A percentile compares a stretch with the other conserved stretches of the same genome.
Conservation (phyloP, 2,329 filamentous ascomycete genomes). For the Rutstroemia sp. region DNA sequence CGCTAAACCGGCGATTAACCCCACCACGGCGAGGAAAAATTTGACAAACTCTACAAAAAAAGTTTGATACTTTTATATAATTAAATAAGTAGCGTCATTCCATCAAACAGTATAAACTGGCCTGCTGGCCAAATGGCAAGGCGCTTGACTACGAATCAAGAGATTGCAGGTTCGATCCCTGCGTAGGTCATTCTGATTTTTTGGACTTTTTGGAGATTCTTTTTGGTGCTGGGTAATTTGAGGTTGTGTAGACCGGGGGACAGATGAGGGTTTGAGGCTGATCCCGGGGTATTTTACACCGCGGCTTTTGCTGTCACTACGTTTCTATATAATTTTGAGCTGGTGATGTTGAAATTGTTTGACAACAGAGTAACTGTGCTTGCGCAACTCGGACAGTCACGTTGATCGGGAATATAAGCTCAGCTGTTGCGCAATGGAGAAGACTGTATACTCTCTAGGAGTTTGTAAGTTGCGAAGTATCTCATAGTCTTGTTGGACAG, state of each 20-base stretch:
- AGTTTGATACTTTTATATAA: neutral
- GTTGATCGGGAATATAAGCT: too few species aligned
- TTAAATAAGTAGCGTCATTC: neutral
- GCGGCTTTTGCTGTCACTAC: too few species aligned
- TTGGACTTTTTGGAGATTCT: neutral
- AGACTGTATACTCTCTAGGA: too few species aligned
- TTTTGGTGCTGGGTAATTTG: neutral
- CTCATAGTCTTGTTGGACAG: too few species aligned
- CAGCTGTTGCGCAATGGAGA: too few species aligned
- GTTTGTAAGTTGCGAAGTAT: too few species aligned
- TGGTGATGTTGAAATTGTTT: neutral
- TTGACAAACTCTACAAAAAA: neutral
- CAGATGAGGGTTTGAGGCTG: neutral
- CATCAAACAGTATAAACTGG: neutral
- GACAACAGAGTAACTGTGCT: too few species aligned
- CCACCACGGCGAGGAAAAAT: neutral
- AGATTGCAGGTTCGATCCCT: conserved; percentile 39
- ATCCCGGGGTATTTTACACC: neutral
- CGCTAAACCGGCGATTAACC: neutral
- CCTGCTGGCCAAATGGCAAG: conserved; percentile 13
- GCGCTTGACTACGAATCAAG: conserved; percentile 31
- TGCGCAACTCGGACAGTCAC: too few species aligned
- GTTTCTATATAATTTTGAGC: neutral
- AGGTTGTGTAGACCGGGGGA: neutral
- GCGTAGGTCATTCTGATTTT: conserved; percentile 12